phyloP scores from a whole-genome alignment of 2,329 filamentous ascomycete species.

The Paraphaeosphaeria sporulosa region DNA sequence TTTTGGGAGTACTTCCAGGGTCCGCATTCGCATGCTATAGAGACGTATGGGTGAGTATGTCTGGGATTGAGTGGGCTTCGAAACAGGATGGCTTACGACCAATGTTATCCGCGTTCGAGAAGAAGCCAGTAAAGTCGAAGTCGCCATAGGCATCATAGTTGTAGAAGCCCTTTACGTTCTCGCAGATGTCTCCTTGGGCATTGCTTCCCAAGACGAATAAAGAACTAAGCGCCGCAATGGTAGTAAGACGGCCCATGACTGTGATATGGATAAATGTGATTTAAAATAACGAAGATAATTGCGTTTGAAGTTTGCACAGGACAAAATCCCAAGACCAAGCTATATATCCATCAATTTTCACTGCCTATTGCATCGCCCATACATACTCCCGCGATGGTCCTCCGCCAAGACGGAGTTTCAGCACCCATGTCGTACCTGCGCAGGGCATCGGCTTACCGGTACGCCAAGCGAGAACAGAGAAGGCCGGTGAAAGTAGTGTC shows the following conservation, averaged over 20 bases:
- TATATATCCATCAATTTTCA: not conserved
- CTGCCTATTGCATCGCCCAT: not conserved
- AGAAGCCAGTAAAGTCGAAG: not conserved
- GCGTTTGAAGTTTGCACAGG: too few relatives aligned
- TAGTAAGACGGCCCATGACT: not conserved
- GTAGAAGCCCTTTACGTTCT: not conserved
- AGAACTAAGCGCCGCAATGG: not conserved
- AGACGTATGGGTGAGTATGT: too few relatives aligned
- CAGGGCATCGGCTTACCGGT: not conserved
- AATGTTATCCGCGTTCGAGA: not conserved
- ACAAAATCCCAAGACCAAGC: not conserved
- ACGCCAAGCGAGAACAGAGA: not conserved
- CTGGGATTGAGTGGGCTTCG: too few relatives aligned
- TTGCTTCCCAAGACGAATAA: not conserved
- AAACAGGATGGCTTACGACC: too few relatives aligned
- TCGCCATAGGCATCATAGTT: not conserved
- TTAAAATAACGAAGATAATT: not conserved
- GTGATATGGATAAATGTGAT: not conserved
- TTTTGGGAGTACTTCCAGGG: too few relatives aligned
- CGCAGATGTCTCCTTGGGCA: not conserved
- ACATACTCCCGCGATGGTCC: not conserved
- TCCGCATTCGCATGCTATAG: too few relatives aligned
- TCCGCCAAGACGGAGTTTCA: constrained; percentile 1
- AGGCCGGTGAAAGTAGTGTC: too few relatives aligned
- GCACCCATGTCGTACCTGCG: not conserved